Evolutionary conservation across 2,329 filamentous ascomycete species (phyloP), one percentile per base, ranked within the genome.

Genomic region (Diplodia mutila): DNA sequence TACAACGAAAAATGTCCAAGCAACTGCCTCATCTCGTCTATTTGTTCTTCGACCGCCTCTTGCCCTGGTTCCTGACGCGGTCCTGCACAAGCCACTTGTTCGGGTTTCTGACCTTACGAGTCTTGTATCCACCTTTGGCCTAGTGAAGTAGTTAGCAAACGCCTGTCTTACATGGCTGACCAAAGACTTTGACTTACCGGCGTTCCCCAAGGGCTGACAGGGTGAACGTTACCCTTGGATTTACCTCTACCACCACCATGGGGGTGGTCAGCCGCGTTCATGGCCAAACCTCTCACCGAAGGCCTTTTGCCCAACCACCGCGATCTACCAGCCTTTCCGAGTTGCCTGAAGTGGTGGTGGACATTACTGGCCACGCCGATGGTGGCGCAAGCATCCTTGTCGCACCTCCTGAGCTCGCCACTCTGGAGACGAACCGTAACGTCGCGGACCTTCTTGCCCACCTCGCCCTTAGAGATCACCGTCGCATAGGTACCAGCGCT

Each of bases 211-310:
- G 95, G 95, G 82, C 93, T 97, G 74, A 95, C 93, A 39, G 96
- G 95, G 77, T 97, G 86, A 69, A 94, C 89, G 78, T 97, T 97
- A 88, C 95, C 93, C 92, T 99, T 99, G 68, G 93, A 97, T 84
- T 99, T 99, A 84, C 95, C 95, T 86, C 96, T 89, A 81, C 95
- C 95, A 91, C 95, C 95, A 87, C 95, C 95, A 80, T 99, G 95
- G 76, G 95, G 95, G 86, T 99, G 95, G 77, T 99, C 95, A 74
- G 89, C 91, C 79, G 94, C 93, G 84, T 99, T 99, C 96, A 99
- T 99, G 70, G 96, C 95, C 74, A 98, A 83, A 90, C 95, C 96
- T 84, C 96, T 90, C 53, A 99, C 95, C 0, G 95, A 97, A 18
- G 95, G 95, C 73, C 95, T 86, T 76, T 96, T 97, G 77, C 95